A percentile compares a stretch with the other conserved stretches of the same genome.
phyloP scores from a whole-genome alignment of 768 basidiomycete genomes.

The Psilocybe azurescens region DNA sequence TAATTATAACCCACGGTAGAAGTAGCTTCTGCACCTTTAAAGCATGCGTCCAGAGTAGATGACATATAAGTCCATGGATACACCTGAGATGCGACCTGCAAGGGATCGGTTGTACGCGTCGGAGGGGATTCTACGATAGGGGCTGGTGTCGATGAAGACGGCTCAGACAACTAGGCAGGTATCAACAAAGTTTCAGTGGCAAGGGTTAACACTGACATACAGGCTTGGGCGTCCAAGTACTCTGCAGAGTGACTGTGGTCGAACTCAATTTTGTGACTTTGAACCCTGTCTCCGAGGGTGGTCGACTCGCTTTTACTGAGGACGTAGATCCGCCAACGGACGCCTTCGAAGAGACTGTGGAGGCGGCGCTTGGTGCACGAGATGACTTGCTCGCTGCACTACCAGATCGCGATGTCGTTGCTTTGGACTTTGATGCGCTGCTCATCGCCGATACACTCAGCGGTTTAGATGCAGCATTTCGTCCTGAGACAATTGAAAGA shows the following conservation, averaged over 20 bases:
- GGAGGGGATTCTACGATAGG: constrained; percentile 17
- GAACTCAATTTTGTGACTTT: constrained; percentile 33
- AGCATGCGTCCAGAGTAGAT: constrained; percentile 57
- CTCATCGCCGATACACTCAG: constrained; percentile 16
- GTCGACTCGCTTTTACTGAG: constrained; percentile 9
- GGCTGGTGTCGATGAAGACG: constrained; percentile 1
- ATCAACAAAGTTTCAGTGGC: neutral
- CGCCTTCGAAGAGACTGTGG: constrained; percentile 25
- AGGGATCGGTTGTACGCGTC: constrained; percentile 37
- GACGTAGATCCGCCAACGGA: constrained; percentile 16
- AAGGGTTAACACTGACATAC: constrained; percentile 9
- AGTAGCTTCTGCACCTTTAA: constrained; percentile 42
- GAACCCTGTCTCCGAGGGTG: constrained; percentile 24
- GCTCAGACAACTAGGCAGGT: constrained; percentile 14
- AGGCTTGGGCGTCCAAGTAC: constrained; percentile 28
- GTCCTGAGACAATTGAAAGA: constrained; percentile 22
- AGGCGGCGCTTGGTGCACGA: constrained; percentile 22
- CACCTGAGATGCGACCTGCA: constrained; percentile 55
- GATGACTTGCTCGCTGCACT: constrained; percentile 13
- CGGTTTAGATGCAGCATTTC: constrained; percentile 28
- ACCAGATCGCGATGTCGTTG: constrained; percentile 16
- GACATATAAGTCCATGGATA: constrained; percentile 70
- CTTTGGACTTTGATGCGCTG: constrained; percentile 16
- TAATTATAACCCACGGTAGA: constrained; percentile 33
- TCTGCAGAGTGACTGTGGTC: constrained; percentile 28